Evolutionary conservation across 305 asterid genomes (phyloP), one percentile per base, ranked within the genome.

Genomic region (Ilex paraguariensis): DNA sequence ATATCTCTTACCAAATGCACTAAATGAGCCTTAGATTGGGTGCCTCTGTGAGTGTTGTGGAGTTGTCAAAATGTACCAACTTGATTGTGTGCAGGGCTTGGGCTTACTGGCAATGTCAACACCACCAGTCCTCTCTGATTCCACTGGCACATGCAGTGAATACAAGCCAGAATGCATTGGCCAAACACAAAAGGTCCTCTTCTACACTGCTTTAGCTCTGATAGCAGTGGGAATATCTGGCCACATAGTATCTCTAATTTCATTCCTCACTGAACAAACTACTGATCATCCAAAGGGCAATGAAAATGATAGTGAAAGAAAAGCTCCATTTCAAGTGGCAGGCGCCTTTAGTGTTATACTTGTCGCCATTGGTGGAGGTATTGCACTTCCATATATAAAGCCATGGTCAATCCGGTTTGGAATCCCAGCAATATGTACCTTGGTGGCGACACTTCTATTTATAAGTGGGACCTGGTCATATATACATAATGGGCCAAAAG

Each of bases 151-250:
- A 3, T 88, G 96, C 79, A 78, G 78, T 7, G 2, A 51, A 10
- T 80, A 86, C 59, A 62, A 69, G 49, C 75, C 86, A 2, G 54
- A 77, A 40, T 84, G 95, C 57, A 69, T 86, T 3, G 83, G 84
- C 28, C 76, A 40, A 6, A 65, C 78, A 0, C 90, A 86, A 39
- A 79, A 76, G 40, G 74, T 59, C 7, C 72, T 84, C 4, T 88
- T 88, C 69, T 88, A 79, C 65, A 61, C 75, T 6, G 84, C 90
- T 31, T 77, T 88, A 83, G 73, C 76, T n/a, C 49, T 86, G 17
- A n/a, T 84, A 56, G 82, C 81, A 2, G 66, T 81, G 2, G 95
- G 96, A 54, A 66, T 66, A 7, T 71, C 87, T 1, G 88, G 92
- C 17, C 70, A 82, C 75, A 51, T 60, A 13, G 82, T 76, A 57